Evolutionary conservation across 768 basidiomycete genomes (phyloP).

Genomic region (Podaxis sp.): DNA sequence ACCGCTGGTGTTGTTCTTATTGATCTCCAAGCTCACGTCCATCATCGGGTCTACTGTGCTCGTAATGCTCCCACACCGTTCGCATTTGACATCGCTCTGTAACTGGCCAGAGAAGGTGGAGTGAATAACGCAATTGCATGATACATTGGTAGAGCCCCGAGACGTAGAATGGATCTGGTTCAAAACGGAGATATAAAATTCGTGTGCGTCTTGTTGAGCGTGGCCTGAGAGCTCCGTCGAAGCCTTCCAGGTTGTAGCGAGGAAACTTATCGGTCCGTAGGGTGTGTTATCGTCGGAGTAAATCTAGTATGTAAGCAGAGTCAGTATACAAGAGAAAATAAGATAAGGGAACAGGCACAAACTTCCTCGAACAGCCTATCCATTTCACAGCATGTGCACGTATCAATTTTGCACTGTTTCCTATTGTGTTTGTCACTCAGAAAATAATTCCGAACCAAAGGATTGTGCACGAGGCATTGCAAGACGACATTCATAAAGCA

Average conservation of each 20-base stretch:
- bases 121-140: constrained; percentile 91
- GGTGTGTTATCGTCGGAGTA: constrained; percentile 59
- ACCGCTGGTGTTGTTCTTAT: constrained; percentile 26
- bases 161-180: constrained; percentile 87
- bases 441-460: constrained; percentile 85
- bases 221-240: constrained; percentile 86
- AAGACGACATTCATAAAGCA: constrained; percentile 94
- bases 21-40: constrained; percentile 87
- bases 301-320: constrained; percentile 34
- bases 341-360: constrained; percentile 5
- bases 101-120: constrained; percentile 85
- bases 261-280: constrained; percentile 80
- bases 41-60: constrained; percentile 87
- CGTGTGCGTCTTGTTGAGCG: constrained; percentile 93
- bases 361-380: constrained; percentile 83
- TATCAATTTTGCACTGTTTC: constrained; percentile 62
- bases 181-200: constrained; percentile 79
- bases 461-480: constrained; percentile 88
- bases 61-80: constrained; percentile 76
- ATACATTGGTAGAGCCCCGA: constrained; percentile 69
- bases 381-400: constrained; percentile 93
- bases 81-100: constrained; percentile 89
- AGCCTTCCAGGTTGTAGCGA: constrained; percentile 81
- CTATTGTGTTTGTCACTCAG: constrained; percentile 88
- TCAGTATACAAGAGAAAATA: background rate